Conservation (phyloP, 2,329 filamentous ascomycete genomes). For the Aureobasidium namibiae region DNA sequence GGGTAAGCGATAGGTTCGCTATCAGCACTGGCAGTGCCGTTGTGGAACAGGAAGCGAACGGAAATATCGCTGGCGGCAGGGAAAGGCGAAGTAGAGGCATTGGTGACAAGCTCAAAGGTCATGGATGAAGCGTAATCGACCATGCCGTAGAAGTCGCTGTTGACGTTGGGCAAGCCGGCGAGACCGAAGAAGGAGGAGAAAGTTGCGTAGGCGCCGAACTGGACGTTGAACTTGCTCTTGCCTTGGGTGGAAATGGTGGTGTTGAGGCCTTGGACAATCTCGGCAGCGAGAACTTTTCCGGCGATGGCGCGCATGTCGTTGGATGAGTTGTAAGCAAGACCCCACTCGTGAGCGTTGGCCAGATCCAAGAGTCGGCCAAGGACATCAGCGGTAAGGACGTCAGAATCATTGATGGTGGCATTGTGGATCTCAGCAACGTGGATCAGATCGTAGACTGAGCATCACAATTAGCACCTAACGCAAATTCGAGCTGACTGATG, state of each 20-base stretch:
- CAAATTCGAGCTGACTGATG: not conserved
- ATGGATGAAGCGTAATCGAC: conserved; percentile 80
- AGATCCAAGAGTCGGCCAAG: conserved; percentile 61
- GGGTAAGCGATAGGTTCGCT: conserved; percentile 47
- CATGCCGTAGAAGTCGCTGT: conserved; percentile 61
- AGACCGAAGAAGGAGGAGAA: conserved; percentile 57
- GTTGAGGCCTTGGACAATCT: conserved; percentile 39
- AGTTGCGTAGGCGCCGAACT: conserved; percentile 55
- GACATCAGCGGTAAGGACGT: conserved; percentile 52
- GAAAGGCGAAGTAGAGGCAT: conserved; percentile 32
- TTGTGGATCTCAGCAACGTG: conserved; percentile 58
- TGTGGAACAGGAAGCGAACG: conserved; percentile 56
- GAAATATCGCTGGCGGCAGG: conserved; percentile 39
- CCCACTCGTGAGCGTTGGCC: conserved; percentile 73
- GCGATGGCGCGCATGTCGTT: conserved; percentile 38
- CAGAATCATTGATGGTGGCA: conserved; percentile 45
- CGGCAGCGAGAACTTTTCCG: conserved; percentile 41
- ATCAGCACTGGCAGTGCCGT: conserved; percentile 45
- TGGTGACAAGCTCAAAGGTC: conserved; percentile 64
- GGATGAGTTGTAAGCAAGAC: conserved; percentile 67
- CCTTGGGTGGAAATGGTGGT: conserved; percentile 31
- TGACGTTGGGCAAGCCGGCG: conserved; percentile 40
- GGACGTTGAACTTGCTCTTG: conserved; percentile 40
- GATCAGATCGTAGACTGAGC: conserved; percentile 51
- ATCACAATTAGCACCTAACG: not conserved